Evolutionary conservation across 164 flowering plant species (phyloP).

Genomic region (Dillenia suffruticosa): DNA sequence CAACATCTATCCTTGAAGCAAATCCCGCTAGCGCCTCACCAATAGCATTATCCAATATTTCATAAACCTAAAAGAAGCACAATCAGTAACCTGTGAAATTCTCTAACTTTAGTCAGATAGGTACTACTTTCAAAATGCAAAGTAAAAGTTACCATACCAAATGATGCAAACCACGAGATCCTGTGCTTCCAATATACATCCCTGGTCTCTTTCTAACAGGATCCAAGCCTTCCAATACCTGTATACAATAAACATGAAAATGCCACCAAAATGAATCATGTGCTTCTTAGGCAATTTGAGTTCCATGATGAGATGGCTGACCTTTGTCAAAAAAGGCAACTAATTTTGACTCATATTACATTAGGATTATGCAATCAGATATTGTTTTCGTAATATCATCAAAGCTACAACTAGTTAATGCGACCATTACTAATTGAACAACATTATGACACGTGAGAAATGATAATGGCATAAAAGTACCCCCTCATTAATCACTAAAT

Average conservation of each 20-base stretch:
- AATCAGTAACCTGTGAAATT: conserved; percentile 1
- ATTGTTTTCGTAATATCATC: too few relatives aligned
- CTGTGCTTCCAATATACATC: conserved; percentile 98
- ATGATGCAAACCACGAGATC: conserved; percentile 95
- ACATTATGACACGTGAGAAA: too few relatives aligned
- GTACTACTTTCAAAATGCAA: not conserved
- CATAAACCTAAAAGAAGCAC: conserved; percentile 67
- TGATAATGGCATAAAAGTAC: too few relatives aligned
- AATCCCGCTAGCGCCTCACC: conserved; percentile 99
- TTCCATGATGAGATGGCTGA: too few relatives aligned
- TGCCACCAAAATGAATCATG: not conserved
- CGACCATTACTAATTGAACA: too few relatives aligned
- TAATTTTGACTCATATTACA: too few relatives aligned
- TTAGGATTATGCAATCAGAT: too few relatives aligned
- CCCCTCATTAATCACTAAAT: too few relatives aligned
- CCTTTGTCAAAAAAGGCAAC: too few relatives aligned
- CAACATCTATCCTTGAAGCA: conserved; percentile 73
- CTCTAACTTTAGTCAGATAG: not conserved
- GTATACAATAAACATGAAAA: conserved; percentile 10
- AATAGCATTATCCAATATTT: conserved; percentile 92
- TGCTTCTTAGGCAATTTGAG: too few relatives aligned
- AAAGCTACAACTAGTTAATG: too few relatives aligned
- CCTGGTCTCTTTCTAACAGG: conserved; percentile 97
- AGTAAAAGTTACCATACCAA: conserved; percentile 44
- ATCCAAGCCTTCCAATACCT: conserved; percentile 96